phyloP scores from a whole-genome alignment of 192 early-diverging fungal species.

The Coemansia biformis region DNA sequence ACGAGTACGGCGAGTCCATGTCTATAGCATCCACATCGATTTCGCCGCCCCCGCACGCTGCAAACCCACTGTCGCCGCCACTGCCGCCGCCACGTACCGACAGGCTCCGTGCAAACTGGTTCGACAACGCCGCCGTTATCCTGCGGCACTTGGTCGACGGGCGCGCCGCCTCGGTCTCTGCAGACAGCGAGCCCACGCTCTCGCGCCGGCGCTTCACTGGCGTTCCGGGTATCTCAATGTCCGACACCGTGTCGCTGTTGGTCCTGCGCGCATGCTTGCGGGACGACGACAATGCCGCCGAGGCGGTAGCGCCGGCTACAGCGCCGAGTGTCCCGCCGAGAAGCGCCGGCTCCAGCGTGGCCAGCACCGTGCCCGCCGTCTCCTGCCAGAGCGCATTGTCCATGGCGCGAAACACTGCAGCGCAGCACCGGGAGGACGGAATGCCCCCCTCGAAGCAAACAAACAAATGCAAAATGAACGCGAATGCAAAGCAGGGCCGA shows the following conservation, averaged over 20 bases:
- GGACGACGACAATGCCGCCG: constrained; percentile 1
- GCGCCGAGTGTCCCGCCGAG: constrained; percentile 21
- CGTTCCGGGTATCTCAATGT: constrained; percentile 30
- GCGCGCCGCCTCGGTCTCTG: constrained; percentile 11
- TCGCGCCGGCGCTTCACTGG: constrained; percentile 45
- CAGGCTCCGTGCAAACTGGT: constrained; percentile 49
- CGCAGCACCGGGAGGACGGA: too few relatives aligned
- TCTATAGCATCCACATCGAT: neutral
- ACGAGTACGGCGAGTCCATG: constrained; percentile 15
- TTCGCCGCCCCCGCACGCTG: neutral
- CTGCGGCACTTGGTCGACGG: constrained; percentile 33
- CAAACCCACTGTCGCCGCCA: neutral
- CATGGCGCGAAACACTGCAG: constrained; percentile 9
- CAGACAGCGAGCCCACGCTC: constrained; percentile 13
- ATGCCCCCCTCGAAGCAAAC: too few relatives aligned
- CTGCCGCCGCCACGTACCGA: constrained; percentile 20
- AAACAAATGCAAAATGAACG: neutral
- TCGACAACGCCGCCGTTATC: constrained; percentile 32
- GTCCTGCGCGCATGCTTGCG: constrained; percentile 35
- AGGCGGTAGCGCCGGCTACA: neutral
- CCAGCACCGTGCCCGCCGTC: constrained; percentile 26
- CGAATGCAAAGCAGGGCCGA: too few relatives aligned
- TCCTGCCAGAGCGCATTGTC: constrained; percentile 23
- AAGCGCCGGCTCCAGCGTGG: constrained; percentile 35
- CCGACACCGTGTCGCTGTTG: constrained; percentile 40